Percentiles rank a stretch among this genome's conserved stretches.
Evolutionary conservation across 2,329 filamentous ascomycete species (phyloP).

Genomic region (Beauveria sp.): DNA sequence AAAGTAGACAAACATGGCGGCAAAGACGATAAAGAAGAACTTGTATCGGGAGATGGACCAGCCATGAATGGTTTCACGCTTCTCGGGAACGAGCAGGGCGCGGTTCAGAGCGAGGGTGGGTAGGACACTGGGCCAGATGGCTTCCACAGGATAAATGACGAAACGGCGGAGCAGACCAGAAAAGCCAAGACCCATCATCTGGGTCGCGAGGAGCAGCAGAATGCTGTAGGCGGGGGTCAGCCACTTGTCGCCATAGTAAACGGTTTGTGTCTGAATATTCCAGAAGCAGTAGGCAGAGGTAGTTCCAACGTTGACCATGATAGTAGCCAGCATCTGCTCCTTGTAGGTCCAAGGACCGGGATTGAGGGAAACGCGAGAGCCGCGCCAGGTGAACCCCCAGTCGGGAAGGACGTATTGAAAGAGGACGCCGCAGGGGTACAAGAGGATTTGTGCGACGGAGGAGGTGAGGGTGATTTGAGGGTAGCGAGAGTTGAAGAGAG

Average conservation of each 20-base stretch:
- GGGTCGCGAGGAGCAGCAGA: conserved; percentile 24
- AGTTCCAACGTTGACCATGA: conserved; percentile 29
- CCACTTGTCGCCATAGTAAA: conserved; percentile 15
- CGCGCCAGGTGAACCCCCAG: conserved; percentile 10
- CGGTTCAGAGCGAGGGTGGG: conserved; percentile 17
- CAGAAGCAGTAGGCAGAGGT: conserved; percentile 29
- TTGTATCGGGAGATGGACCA: conserved; percentile 34
- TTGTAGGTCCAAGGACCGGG: conserved; percentile 33
- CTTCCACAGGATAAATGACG: conserved; percentile 15
- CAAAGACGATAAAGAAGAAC: conserved; percentile 30
- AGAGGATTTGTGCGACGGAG: conserved; percentile 2
- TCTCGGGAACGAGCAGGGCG: conserved; percentile 23
- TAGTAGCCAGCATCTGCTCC: conserved; percentile 33
- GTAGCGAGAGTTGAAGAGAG: conserved; percentile 11
- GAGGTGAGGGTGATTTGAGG: conserved; percentile 5
- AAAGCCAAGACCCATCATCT: conserved; percentile 27
- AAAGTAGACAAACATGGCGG: conserved; percentile 35
- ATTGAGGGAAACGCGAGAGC: conserved; percentile 24
- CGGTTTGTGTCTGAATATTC: conserved; percentile 28
- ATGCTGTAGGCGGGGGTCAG: conserved; percentile 24
- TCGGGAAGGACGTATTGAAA: conserved; percentile 1
- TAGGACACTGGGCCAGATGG: conserved; percentile 17
- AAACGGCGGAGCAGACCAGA: conserved; percentile 27
- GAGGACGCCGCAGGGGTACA: conserved; percentile 8
- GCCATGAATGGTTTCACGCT: conserved; percentile 30